phyloP scores from a whole-genome alignment of 768 basidiomycete species.

The Lepiota venenata region DNA sequence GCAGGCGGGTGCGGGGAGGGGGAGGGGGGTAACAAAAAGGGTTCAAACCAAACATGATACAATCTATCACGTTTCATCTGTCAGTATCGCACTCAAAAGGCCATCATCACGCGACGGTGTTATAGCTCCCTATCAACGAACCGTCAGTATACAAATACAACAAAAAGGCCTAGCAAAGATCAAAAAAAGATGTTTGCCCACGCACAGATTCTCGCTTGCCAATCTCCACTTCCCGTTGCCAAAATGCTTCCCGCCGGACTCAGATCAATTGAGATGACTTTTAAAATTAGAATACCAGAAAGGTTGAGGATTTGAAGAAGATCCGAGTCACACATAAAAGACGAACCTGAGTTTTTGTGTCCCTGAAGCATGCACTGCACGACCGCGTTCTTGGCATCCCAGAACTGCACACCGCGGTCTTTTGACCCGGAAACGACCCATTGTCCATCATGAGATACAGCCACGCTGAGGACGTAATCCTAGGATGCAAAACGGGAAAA shows the following conservation, averaged over 20 bases:
- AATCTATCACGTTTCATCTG: no score
- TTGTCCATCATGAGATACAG: conserved; percentile 74
- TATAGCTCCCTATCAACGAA: conserved; percentile 11
- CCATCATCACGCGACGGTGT: neutral
- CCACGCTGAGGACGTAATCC: conserved; percentile 40
- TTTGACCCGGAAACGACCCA: conserved; percentile 80
- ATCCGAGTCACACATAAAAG: neutral
- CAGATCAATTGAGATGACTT: conserved; percentile 30
- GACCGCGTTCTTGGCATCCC: conserved; percentile 54
- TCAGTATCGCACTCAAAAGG: no score
- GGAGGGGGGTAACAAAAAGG: no score
- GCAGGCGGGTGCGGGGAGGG: no score
- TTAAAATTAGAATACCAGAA: neutral
- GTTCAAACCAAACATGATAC: no score
- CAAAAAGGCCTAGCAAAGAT: no score
- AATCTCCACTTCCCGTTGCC: conserved; percentile 32
- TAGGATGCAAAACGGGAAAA: conserved; percentile 41
- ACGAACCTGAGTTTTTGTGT: conserved; percentile 24
- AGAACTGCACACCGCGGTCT: conserved; percentile 79
- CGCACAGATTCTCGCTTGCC: conserved; percentile 31
- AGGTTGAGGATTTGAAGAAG: neutral
- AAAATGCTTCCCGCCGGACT: conserved; percentile 30
- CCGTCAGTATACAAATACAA: neutral
- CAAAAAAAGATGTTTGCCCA: conserved; percentile 2
- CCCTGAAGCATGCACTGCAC: conserved; percentile 77